These are phyloP conservation scores for Pisolithus marmoratus DNA, from an alignment of 768 basidiomycete genomes.

Conservation along the genomic window DNA sequence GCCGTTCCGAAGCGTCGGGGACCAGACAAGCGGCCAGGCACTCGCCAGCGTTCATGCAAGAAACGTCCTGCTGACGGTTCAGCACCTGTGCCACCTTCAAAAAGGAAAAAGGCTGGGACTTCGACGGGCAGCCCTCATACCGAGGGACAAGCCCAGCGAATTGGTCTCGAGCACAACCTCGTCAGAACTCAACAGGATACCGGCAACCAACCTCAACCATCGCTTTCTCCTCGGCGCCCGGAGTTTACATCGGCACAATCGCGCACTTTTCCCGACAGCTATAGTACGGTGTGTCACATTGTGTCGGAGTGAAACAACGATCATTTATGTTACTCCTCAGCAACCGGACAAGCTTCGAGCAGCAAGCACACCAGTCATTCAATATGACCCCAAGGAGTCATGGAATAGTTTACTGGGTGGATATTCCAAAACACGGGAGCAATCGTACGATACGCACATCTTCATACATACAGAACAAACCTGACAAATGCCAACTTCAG, in stretches of 20 bases:
- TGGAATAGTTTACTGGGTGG: constrained; percentile 43
- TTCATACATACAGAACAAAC: background rate
- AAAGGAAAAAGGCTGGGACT: constrained; percentile 43
- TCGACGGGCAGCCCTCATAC: constrained; percentile 31
- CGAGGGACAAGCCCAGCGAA: constrained; percentile 20
- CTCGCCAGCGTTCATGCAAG: constrained; percentile 80
- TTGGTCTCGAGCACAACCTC: constrained; percentile 17
- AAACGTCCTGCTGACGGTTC: constrained; percentile 60
- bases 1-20: constrained; percentile 75
- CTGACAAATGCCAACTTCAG: constrained; percentile 23
- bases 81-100: constrained; percentile 45
- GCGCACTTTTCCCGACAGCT: constrained; percentile 24
- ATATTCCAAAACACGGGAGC: constrained; percentile 36
- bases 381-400: constrained; percentile 36
- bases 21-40: constrained; percentile 82
- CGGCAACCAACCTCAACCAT: constrained; percentile 21
- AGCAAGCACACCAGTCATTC: constrained; percentile 22
- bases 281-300: constrained; percentile 18
- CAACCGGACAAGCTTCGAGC: constrained; percentile 26
- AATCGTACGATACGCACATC: constrained; percentile 32
- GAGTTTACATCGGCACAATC: constrained; percentile 23
- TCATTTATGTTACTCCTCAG: constrained; percentile 11
- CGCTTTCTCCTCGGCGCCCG: constrained; percentile 27
- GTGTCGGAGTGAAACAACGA: background rate
- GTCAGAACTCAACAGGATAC: constrained; percentile 20